Evolutionary conservation across 2,329 filamentous ascomycete species (phyloP).

Genomic region (Arthrobotrys sinensis): DNA sequence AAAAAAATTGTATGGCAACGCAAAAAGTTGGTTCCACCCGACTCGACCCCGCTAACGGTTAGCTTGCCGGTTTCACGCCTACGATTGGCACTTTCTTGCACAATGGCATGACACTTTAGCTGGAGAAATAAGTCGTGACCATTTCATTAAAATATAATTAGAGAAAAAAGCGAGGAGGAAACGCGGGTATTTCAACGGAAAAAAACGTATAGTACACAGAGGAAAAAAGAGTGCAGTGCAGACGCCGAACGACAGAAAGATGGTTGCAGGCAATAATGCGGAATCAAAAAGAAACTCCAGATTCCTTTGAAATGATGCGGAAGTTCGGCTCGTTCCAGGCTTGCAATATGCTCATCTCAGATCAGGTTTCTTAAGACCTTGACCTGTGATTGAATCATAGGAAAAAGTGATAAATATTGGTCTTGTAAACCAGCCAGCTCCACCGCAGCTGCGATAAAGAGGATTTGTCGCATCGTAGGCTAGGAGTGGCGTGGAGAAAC

Average conservation of each 20-base stretch:
- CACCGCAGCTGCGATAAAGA: neutral
- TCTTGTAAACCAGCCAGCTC: no score
- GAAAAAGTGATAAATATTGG: no score
- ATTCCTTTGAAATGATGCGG: neutral
- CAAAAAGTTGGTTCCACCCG: slow-evolving; percentile 12
- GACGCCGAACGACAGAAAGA: slow-evolving; percentile 22
- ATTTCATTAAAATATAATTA: slow-evolving; percentile 38
- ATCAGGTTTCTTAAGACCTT: neutral
- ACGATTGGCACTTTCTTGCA: no score
- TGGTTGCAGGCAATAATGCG: slow-evolving; percentile 6
- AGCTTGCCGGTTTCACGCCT: neutral
- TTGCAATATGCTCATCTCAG: neutral
- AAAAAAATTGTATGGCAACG: slow-evolving; percentile 32
- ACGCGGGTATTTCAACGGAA: slow-evolving; percentile 38
- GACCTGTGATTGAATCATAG: neutral
- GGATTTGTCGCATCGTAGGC: neutral
- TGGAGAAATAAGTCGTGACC: slow-evolving; percentile 13
- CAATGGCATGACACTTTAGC: neutral
- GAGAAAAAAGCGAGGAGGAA: neutral
- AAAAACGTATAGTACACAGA: slow-evolving; percentile 29
- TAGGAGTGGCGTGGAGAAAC: neutral
- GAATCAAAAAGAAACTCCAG: slow-evolving; percentile 5
- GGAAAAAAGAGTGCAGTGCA: neutral
- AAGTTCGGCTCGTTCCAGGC: neutral
- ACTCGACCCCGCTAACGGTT: slow-evolving; percentile 10